Evolutionary conservation across 345 rosid species (phyloP).

Genomic region (Gossypium thurberi): DNA sequence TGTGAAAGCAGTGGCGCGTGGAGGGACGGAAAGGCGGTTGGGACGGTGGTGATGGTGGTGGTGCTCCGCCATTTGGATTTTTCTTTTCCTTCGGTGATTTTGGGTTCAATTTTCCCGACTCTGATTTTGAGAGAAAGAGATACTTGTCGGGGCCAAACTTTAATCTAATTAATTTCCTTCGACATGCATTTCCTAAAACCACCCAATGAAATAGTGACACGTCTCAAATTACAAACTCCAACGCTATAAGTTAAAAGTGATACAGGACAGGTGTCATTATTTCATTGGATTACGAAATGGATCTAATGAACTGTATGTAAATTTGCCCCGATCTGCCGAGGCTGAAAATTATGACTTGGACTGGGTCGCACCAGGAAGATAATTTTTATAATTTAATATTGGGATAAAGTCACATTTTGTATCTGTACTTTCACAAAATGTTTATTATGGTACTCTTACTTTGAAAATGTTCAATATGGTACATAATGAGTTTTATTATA

Average conservation of each 20-base stretch:
- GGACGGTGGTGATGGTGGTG: slow-evolving; percentile 65
- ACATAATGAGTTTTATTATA: too few relatives aligned
- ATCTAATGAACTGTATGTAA: background rate
- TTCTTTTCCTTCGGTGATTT: background rate
- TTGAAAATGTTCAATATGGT: too few relatives aligned
- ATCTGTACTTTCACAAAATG: too few relatives aligned
- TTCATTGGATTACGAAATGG: background rate
- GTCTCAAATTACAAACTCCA: background rate
- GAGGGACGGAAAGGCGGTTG: slow-evolving; percentile 58
- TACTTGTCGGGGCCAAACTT: background rate
- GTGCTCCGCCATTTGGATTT: slow-evolving; percentile 41
- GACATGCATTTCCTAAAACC: background rate
- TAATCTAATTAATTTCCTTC: background rate
- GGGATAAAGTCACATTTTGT: too few relatives aligned
- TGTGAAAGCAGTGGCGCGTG: slow-evolving; percentile 22
- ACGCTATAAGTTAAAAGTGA: background rate
- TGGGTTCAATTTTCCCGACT: background rate
- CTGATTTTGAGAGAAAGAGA: background rate
- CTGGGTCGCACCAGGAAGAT: background rate
- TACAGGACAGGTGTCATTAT: background rate
- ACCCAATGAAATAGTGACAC: background rate
- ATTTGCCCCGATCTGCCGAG: background rate
- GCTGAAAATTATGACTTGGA: background rate
- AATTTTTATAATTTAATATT: too few relatives aligned
- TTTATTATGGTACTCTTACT: too few relatives aligned